Base-by-base conservation (phyloP, 352 stramenopile species). In the Thalassiosira livingstoniorum region DNA sequence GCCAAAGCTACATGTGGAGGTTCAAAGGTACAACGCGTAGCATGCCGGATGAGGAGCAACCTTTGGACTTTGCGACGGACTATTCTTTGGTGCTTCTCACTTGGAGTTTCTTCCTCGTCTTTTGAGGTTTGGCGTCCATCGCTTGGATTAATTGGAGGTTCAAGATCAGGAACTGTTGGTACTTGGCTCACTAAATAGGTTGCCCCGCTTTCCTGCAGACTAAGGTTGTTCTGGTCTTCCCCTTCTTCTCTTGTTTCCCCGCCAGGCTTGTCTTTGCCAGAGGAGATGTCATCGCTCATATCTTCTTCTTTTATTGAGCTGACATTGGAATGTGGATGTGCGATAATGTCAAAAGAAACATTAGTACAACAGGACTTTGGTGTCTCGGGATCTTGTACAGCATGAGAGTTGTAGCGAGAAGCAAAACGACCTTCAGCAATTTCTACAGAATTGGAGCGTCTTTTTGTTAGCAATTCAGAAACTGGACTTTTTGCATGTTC, bases 31-130 rank as follows among this genome's bases (percentile, higher is more conserved):
- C 76, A 84, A 31, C n/a, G 58, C 21, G 76, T 70, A 39, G 65
- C 75, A 63, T 84, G 76, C 55, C 62, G 60, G 31, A 84, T 79
- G 13, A 84, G 68, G 35, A 84, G 68, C 35, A 84, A 68, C 35
- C 76, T 74, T 71, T 78, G 68, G 29, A 84, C 53, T 71, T 84
- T 84, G 15, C 68, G 68, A 65, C 61, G 37, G 18, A 84, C 35
- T 1, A 78, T 78, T 34, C 42, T 35, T 54, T 65, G 45, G 11
- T 83, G 65, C 58, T 58, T 78, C 63, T 75, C 63, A 34, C 51
- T 75, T 37, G 45, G 51, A 31, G 35, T 58, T 25, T 58, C 47
- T 58, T 15, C 47, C 21, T 29, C n/a, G 27, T 58, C 47, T n/a
- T n/a, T n/a, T n/a, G n/a, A n/a, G n/a, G n/a, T n/a, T n/a, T n/a